A percentile compares a stretch with the other conserved stretches of the same genome.
Evolutionary conservation across 2,329 filamentous ascomycete genomes (phyloP).

Genomic region (Dothideomycetes sp.): DNA sequence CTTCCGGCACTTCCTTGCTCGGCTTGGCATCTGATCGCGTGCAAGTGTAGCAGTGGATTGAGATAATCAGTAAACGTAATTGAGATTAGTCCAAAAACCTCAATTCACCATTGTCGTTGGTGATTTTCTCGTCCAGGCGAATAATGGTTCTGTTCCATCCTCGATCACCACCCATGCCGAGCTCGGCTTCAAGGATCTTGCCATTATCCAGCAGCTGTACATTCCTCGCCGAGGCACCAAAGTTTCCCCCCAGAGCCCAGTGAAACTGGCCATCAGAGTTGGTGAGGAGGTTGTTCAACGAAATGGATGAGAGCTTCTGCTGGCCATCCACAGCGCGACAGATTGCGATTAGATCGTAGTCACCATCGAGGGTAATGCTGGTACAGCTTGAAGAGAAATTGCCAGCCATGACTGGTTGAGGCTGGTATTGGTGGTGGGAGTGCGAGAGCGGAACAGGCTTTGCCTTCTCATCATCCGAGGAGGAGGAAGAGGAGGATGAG

Average conservation of each 20-base stretch:
- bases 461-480: background rate
- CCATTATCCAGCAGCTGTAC: constrained; percentile 22
- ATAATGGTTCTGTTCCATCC: constrained; percentile 22
- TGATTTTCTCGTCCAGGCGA: constrained; percentile 27
- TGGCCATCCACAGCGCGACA: constrained; percentile 22
- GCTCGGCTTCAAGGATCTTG: constrained; percentile 22
- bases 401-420: constrained; percentile 17
- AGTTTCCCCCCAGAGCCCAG: constrained; percentile 27
- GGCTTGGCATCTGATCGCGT: too few relatives aligned
- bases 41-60: too few relatives aligned
- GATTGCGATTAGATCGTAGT: constrained; percentile 26
- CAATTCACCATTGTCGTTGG: constrained; percentile 26
- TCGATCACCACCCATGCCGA: constrained; percentile 23
- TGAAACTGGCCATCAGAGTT: constrained; percentile 25
- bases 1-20: too few relatives aligned
- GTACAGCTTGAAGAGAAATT: constrained; percentile 26
- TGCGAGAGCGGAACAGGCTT: background rate
- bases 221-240: constrained; percentile 21
- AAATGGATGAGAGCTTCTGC: constrained; percentile 20
- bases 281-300: constrained; percentile 26
- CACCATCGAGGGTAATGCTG: constrained; percentile 24
- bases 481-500: too few relatives aligned
- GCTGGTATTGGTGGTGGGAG: constrained; percentile 7
- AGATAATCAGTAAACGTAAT: too few relatives aligned
- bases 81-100: constrained; percentile 13